Evolutionary conservation across 345 rosid genomes (phyloP), one percentile per base, ranked within the genome.

Genomic region (Arabidopsis arenosa): DNA sequence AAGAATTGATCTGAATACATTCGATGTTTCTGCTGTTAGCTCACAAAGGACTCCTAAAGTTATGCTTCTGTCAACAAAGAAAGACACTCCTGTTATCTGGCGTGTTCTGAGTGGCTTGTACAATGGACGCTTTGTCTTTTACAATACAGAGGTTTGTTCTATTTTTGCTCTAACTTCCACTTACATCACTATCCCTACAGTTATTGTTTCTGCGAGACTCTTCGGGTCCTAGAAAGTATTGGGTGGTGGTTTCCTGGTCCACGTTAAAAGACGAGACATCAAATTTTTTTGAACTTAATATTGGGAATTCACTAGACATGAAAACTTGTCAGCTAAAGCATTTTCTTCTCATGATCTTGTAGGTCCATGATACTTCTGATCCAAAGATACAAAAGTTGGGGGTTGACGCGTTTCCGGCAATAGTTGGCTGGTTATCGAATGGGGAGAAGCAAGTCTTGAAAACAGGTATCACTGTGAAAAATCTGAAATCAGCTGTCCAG

Each of bases 41-140:
- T 76, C 36, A 12, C 85, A 81, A 59, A 79, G 45, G 60, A 57
- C 69, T 32, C 94, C 90, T 7, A 82, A 77, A 80, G 89, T 92
- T 73, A n/a, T 90, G 77, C 96, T 95, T 54, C 86, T 95, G 56
- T 86, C 97, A 49, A 89, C 98, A 51, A 92, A 92, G 81, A 92
- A 84, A 68, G 87, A 88, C 40, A 87, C 99, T 44, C 92, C 98
- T 39, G 82, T 83, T 6, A 92, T 89, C 58, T 92, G 96, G 98
- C 96, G 93, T 47, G 96, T 84, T 79, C 97, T 95, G 64, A 89
- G 97, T 45, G 94, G 98, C 79, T 72, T 87, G 83, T 86, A 84
- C 80, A 87, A 62, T 58, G 86, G 87, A 73, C 87, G 79, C 30
- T 74, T 90, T 79, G 81, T 36, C 68, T 89, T 92, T 78, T 85